phyloP scores from a whole-genome alignment of 352 stramenopile genomes.

The Phytopythium montanum region DNA sequence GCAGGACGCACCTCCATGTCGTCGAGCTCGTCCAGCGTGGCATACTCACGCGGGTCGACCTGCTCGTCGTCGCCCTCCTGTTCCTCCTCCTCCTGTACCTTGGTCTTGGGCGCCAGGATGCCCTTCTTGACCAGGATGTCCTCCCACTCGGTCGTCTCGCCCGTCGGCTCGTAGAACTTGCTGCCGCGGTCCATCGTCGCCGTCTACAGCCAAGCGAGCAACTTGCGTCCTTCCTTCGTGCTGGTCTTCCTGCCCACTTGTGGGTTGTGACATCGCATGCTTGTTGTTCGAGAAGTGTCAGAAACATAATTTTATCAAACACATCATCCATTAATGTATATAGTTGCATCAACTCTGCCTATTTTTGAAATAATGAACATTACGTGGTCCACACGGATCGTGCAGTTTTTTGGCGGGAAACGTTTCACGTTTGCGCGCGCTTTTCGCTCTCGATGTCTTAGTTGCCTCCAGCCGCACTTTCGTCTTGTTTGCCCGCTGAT shows the following conservation, averaged over 20 bases:
- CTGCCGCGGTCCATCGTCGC: slow-evolving; percentile 70
- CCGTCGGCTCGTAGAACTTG: slow-evolving; percentile 83
- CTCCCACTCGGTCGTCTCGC: slow-evolving; percentile 89
- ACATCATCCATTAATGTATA: neutral
- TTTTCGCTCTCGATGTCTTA: neutral
- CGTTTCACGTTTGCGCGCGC: slow-evolving; percentile 3
- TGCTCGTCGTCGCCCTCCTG: slow-evolving; percentile 65
- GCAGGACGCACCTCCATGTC: slow-evolving; percentile 59
- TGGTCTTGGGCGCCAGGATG: slow-evolving; percentile 86
- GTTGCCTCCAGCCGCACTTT: neutral
- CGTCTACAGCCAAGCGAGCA: neutral
- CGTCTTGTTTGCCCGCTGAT: neutral
- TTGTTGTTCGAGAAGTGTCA: neutral
- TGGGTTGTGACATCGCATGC: neutral
- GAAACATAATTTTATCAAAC: neutral
- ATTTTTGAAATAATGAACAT: neutral
- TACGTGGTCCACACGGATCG: no score
- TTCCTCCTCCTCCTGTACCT: slow-evolving; percentile 79
- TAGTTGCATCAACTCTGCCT: neutral
- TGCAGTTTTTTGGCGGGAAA: neutral
- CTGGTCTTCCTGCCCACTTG: neutral
- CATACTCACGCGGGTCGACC: slow-evolving; percentile 69
- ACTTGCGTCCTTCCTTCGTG: slow-evolving; percentile 2
- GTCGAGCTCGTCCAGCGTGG: slow-evolving; percentile 82
- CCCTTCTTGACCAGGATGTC: slow-evolving; percentile 89